phyloP scores from a whole-genome alignment of 495 filamentous ascomycete species.

The Umbilicaria muhlenbergii region DNA sequence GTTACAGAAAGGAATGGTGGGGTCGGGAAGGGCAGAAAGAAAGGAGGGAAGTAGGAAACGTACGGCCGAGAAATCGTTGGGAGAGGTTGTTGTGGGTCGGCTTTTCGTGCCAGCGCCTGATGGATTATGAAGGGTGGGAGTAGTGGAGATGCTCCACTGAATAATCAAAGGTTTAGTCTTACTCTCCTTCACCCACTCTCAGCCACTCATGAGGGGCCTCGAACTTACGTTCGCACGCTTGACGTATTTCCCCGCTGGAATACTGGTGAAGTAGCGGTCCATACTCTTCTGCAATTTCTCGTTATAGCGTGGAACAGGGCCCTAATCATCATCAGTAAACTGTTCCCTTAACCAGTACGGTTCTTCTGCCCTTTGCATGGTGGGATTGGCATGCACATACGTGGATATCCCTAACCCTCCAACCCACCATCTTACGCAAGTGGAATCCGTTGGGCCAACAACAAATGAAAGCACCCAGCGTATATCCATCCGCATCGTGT shows the following conservation, averaged over 20 bases:
- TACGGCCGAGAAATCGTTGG: too few relatives aligned
- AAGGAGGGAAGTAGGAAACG: too few relatives aligned
- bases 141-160: not conserved
- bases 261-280: constrained; percentile 54
- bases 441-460: constrained; percentile 65
- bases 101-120: too few relatives aligned
- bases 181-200: not conserved
- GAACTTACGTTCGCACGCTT: constrained; percentile 35
- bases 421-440: constrained; percentile 44
- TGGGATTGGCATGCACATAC: constrained; percentile 12
- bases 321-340: too few relatives aligned
- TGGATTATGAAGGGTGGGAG: not conserved
- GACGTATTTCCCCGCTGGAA: constrained; percentile 39
- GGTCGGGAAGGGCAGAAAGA: not conserved
- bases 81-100: too few relatives aligned
- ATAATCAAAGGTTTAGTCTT: not conserved
- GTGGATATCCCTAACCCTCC: constrained; percentile 51
- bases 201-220: not conserved
- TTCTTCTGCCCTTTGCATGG: not conserved
- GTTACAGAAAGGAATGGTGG: not conserved
- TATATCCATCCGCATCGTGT: constrained; percentile 34
- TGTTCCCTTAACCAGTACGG: not conserved
- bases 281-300: constrained; percentile 59
- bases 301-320: constrained; percentile 50
- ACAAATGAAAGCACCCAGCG: constrained; percentile 48